Evolutionary conservation across 2,329 filamentous ascomycete genomes (phyloP).

Genomic region (Claviceps sp.): DNA sequence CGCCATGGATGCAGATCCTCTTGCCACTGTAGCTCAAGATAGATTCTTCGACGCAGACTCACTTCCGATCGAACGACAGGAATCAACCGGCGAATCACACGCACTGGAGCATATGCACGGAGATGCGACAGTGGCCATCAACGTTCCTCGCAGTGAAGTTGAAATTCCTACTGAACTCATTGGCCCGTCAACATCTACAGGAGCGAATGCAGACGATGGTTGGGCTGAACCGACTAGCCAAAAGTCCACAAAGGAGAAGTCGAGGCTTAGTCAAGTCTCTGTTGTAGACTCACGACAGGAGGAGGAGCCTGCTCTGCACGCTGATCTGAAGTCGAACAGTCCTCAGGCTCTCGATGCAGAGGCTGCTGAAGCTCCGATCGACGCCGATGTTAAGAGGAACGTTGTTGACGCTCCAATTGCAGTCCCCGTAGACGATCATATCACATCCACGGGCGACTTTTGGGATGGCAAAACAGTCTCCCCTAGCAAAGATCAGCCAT

Average conservation of each 20-base stretch:
- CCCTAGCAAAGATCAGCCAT: not conserved
- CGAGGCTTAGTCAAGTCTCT: conserved; percentile 12
- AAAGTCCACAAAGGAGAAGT: conserved; percentile 17
- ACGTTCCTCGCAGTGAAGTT: not conserved
- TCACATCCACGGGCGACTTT: not conserved
- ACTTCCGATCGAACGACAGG: not conserved
- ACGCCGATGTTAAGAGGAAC: not conserved
- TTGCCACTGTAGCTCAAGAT: not conserved
- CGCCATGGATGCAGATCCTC: not conserved
- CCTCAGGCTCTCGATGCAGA: not conserved
- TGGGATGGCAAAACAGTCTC: not conserved
- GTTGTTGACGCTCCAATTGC: not conserved
- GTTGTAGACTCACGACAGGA: conserved; percentile 1
- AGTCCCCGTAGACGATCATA: not conserved
- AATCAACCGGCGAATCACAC: not conserved
- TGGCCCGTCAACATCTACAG: conserved; percentile 7
- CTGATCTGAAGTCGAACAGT: not conserved
- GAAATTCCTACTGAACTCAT: not conserved
- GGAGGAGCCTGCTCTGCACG: not conserved
- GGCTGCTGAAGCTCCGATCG: conserved; percentile 1
- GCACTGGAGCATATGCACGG: conserved; percentile 7
- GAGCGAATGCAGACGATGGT: conserved; percentile 11
- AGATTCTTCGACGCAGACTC: not conserved
- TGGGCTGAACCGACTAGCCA: conserved; percentile 6
- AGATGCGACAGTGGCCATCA: not conserved